These are phyloP conservation scores for Fusarium tuaranense DNA, from an alignment of 2,329 filamentous ascomycete genomes.

Conservation along the genomic window DNA sequence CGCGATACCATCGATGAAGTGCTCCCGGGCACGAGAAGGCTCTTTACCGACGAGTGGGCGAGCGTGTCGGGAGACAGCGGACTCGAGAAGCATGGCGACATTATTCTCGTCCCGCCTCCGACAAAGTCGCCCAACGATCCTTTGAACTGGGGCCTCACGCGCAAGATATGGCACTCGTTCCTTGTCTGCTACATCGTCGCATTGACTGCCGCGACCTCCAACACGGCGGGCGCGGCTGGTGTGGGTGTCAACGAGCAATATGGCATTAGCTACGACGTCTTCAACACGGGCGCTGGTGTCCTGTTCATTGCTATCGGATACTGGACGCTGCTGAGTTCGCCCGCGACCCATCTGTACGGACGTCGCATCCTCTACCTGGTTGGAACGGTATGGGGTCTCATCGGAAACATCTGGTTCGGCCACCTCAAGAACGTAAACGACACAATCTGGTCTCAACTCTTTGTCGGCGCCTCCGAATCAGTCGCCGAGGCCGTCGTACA, in stretches of 20 bases:
- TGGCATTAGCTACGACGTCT: slow-evolving; percentile 62
- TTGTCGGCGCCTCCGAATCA: slow-evolving; percentile 67
- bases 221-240: slow-evolving; percentile 64
- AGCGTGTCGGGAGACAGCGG: slow-evolving; percentile 40
- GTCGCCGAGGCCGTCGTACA: slow-evolving; percentile 68
- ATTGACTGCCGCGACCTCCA: slow-evolving; percentile 67
- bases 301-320: slow-evolving; percentile 68
- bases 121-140: slow-evolving; percentile 64
- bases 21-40: slow-evolving; percentile 47
- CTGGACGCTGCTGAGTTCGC: slow-evolving; percentile 64
- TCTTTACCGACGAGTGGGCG: slow-evolving; percentile 44
- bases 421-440: slow-evolving; percentile 55
- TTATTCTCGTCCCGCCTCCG: slow-evolving; percentile 66
- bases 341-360: slow-evolving; percentile 66
- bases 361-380: slow-evolving; percentile 66
- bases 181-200: slow-evolving; percentile 66
- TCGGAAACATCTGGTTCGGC: slow-evolving; percentile 67
- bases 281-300: slow-evolving; percentile 68
- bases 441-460: slow-evolving; percentile 67
- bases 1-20: slow-evolving; percentile 37
- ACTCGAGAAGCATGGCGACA: slow-evolving; percentile 52
- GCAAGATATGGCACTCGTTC: slow-evolving; percentile 63
- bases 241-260: slow-evolving; percentile 62
- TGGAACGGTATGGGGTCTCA: slow-evolving; percentile 60
- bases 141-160: slow-evolving; percentile 60